These are phyloP conservation scores for Tolypocladium paradoxum DNA, from an alignment of 2,329 filamentous ascomycete genomes.

Conservation along the genomic window DNA sequence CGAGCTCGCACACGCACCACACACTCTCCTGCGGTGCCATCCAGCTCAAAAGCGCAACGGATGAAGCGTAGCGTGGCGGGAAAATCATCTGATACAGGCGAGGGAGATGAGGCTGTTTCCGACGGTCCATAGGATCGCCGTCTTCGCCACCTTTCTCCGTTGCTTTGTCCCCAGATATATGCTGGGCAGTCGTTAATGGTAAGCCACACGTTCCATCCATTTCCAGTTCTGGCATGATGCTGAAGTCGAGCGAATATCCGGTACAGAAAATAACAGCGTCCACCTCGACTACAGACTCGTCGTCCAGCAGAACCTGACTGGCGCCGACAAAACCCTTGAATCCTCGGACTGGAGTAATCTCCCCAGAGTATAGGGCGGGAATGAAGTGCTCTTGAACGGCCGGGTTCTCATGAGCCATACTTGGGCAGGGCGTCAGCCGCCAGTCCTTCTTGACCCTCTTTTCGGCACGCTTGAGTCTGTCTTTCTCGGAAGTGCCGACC, in stretches of 20 bases:
- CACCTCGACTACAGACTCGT: conserved; percentile 17
- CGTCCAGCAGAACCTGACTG: conserved; percentile 15
- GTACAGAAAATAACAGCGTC: conserved; percentile 26
- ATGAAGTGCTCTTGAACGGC: conserved; percentile 4
- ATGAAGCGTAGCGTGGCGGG: conserved; percentile 26
- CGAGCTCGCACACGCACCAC: conserved; percentile 26
- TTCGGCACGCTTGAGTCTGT: not conserved
- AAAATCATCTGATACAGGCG: conserved; percentile 31
- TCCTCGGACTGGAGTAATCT: not conserved
- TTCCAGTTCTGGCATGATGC: conserved; percentile 7
- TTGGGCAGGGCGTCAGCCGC: conserved; percentile 1
- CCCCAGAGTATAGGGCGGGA: not conserved
- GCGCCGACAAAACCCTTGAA: conserved; percentile 9
- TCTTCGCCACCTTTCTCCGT: not conserved
- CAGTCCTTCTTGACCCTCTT: not conserved
- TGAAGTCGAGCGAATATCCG: conserved; percentile 24
- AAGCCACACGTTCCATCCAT: conserved; percentile 5
- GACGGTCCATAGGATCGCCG: conserved; percentile 5
- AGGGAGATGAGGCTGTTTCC: conserved; percentile 11
- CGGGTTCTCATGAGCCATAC: conserved; percentile 3
- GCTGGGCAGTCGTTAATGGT: not conserved
- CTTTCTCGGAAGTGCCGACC: not conserved
- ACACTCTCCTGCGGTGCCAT: conserved; percentile 20
- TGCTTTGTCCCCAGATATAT: not conserved
- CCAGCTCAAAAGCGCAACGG: conserved; percentile 28